These are phyloP conservation scores for Hansfordia pulvinata DNA, from an alignment of 2,329 filamentous ascomycete species.

Conservation along the genomic window DNA sequence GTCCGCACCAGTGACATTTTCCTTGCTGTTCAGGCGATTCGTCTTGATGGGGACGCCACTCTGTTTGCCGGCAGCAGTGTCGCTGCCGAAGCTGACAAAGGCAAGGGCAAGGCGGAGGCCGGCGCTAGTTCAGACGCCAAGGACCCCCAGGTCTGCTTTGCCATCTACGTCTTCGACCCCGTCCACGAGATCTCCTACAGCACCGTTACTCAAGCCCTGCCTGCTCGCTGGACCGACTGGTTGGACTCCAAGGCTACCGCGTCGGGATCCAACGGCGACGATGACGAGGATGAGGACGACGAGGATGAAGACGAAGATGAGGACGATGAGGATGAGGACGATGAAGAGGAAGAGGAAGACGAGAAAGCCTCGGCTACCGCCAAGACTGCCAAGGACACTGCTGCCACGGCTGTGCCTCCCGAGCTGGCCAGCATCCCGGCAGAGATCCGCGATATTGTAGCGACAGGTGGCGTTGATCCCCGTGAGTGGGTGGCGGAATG, in stretches of 20 bases:
- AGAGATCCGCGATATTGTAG: slow-evolving; percentile 78
- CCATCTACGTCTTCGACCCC: slow-evolving; percentile 72
- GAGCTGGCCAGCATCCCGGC: slow-evolving; percentile 45
- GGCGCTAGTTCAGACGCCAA: slow-evolving; percentile 32
- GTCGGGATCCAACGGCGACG: slow-evolving; percentile 26
- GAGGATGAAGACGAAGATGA: too few species aligned
- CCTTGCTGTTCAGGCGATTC: slow-evolving; percentile 82
- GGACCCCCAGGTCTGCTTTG: slow-evolving; percentile 58
- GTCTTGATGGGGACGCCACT: slow-evolving; percentile 45
- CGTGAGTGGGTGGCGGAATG: slow-evolving; percentile 96
- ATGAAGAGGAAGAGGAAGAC: slow-evolving; percentile 12
- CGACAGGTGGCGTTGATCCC: slow-evolving; percentile 65
- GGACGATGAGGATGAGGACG: slow-evolving; percentile 21
- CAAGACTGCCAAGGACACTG: slow-evolving; percentile 27
- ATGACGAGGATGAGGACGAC: slow-evolving; percentile 16
- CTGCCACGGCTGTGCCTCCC: slow-evolving; percentile 16
- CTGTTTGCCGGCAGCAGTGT: slow-evolving; percentile 56
- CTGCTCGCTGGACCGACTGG: slow-evolving; percentile 81
- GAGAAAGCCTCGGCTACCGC: slow-evolving; percentile 50
- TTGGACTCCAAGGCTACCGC: slow-evolving; percentile 56
- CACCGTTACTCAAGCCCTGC: slow-evolving; percentile 70
- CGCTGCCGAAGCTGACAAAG: slow-evolving; percentile 36
- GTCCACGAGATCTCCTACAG: slow-evolving; percentile 83
- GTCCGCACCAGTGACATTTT: slow-evolving; percentile 91
- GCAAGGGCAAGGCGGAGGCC: slow-evolving; percentile 41